phyloP scores from a whole-genome alignment of 2,329 filamentous ascomycete genomes.

The Aureobasidium lini region DNA sequence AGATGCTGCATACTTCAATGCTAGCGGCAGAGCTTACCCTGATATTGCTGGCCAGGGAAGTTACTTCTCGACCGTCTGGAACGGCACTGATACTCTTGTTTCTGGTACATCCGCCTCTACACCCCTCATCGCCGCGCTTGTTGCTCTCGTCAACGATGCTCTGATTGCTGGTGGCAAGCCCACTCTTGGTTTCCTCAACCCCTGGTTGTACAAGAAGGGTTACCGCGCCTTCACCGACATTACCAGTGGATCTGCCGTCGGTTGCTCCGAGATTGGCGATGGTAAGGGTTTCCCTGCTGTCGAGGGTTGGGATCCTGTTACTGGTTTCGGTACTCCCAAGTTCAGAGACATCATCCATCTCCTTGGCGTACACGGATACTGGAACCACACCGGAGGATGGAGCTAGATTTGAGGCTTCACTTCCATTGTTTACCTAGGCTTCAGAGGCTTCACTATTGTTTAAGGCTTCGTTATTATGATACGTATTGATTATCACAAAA shows the following conservation, averaged over 20 bases:
- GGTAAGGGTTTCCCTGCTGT: slow-evolving; percentile 24
- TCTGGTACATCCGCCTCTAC: slow-evolving; percentile 48
- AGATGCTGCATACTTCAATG: slow-evolving; percentile 40
- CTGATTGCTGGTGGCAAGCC: slow-evolving; percentile 43
- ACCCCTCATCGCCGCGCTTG: slow-evolving; percentile 49
- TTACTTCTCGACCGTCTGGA: slow-evolving; percentile 35
- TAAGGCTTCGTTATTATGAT: too few relatives aligned
- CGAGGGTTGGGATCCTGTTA: slow-evolving; percentile 28
- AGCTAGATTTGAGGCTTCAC: neutral
- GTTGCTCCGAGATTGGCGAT: slow-evolving; percentile 22
- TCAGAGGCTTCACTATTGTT: too few relatives aligned
- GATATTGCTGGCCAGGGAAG: slow-evolving; percentile 47
- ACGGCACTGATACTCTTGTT: slow-evolving; percentile 31
- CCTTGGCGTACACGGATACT: neutral
- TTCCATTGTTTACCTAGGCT: too few relatives aligned
- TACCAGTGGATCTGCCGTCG: slow-evolving; percentile 29
- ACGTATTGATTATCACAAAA: too few relatives aligned
- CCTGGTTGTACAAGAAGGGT: slow-evolving; percentile 41
- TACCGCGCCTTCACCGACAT: slow-evolving; percentile 42
- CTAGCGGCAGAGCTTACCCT: slow-evolving; percentile 37
- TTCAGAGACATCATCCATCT: slow-evolving; percentile 14
- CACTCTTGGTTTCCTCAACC: slow-evolving; percentile 50
- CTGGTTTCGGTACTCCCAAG: slow-evolving; percentile 24
- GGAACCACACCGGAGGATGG: neutral
- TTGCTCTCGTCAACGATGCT: slow-evolving; percentile 56